Evolutionary conservation across 768 basidiomycete genomes (phyloP).

Genomic region (Pisolithus orientalis): DNA sequence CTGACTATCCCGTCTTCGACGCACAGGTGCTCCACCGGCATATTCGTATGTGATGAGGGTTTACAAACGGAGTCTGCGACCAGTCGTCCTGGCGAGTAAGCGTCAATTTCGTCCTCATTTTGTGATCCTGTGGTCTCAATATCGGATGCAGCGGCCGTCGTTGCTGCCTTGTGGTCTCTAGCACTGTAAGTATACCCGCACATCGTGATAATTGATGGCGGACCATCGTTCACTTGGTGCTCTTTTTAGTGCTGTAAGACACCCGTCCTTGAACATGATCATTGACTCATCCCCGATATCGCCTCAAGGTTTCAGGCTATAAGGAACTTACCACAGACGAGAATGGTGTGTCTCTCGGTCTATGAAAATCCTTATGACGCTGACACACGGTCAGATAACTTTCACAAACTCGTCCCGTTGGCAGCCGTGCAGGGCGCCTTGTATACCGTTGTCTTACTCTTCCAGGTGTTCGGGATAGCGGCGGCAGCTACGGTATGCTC

Average conservation of each 20-base stretch:
- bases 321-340: slow-evolving; percentile 44
- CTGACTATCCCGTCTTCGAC: too few relatives aligned
- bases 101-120: slow-evolving; percentile 17
- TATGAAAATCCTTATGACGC: background rate
- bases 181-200: slow-evolving; percentile 44
- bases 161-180: slow-evolving; percentile 55
- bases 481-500: slow-evolving; percentile 46
- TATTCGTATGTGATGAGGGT: slow-evolving; percentile 55
- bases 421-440: slow-evolving; percentile 56
- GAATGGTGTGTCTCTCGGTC: slow-evolving; percentile 34
- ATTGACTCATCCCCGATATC: background rate
- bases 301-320: slow-evolving; percentile 54
- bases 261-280: background rate
- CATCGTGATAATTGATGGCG: background rate
- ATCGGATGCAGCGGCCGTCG: slow-evolving; percentile 28
- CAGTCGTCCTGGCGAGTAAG: slow-evolving; percentile 44
- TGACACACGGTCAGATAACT: slow-evolving; percentile 28
- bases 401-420: slow-evolving; percentile 44
- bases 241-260: slow-evolving; percentile 18
- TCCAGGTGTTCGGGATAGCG: slow-evolving; percentile 51
- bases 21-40: slow-evolving; percentile 45
- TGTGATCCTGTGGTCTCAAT: background rate
- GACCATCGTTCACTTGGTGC: background rate
- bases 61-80: slow-evolving; percentile 54
- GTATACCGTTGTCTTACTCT: slow-evolving; percentile 43